Conservation (phyloP, 176 grass and related monocot genomes). For the Oryza glumipatula region DNA sequence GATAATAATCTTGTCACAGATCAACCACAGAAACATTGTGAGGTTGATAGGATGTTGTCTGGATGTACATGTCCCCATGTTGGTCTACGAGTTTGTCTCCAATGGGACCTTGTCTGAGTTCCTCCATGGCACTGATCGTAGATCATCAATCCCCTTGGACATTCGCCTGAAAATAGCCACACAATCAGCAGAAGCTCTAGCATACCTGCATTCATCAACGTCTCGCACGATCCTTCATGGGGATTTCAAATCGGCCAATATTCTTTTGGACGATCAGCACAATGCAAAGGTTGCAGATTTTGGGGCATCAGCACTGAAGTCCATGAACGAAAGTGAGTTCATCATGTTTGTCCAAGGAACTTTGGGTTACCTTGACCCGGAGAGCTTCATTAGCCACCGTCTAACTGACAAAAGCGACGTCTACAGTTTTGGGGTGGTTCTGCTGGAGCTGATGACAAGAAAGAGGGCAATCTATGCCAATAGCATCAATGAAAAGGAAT, state of each 20-base stretch:
- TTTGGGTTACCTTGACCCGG: constrained; percentile 57
- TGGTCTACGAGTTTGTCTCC: constrained; percentile 46
- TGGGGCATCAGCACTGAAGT: constrained; percentile 48
- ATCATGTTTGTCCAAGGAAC: constrained; percentile 60
- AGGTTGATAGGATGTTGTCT: constrained; percentile 44
- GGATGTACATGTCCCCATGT: constrained; percentile 33
- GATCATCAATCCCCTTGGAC: not conserved
- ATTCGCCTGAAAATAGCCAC: constrained; percentile 34
- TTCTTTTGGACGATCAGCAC: constrained; percentile 32
- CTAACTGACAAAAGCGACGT: constrained; percentile 66
- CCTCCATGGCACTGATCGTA: constrained; percentile 4
- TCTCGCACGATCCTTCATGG: constrained; percentile 26
- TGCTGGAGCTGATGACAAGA: constrained; percentile 56
- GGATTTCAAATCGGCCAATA: constrained; percentile 42
- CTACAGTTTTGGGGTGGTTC: constrained; percentile 58
- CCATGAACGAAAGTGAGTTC: constrained; percentile 42
- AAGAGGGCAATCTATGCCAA: constrained; percentile 39
- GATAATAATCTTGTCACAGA: constrained; percentile 48
- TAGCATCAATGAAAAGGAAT: constrained; percentile 21
- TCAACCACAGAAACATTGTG: constrained; percentile 48
- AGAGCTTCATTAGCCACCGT: constrained; percentile 56
- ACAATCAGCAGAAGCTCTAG: constrained; percentile 29
- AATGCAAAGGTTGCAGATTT: constrained; percentile 53
- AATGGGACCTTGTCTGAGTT: constrained; percentile 35
- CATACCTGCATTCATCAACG: constrained; percentile 38